Base-by-base conservation (phyloP, 345 rosid species). In the Salix brachista region DNA sequence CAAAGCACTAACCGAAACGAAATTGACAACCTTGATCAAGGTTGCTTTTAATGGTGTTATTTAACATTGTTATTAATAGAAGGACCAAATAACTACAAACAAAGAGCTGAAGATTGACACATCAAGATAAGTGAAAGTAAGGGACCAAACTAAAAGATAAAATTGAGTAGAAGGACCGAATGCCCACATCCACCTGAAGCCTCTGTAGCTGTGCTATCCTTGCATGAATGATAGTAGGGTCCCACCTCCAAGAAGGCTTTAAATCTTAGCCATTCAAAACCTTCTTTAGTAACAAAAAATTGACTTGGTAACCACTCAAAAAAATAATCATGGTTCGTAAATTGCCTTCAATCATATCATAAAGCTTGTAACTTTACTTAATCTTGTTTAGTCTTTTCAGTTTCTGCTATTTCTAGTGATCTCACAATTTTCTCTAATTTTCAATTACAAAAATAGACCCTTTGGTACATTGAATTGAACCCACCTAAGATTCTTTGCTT, bases 201-300 rank as follows among this genome's bases (percentile, higher is more conserved):
- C 7, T 14, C 54, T 11, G 1, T 44, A 13, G 44, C 9, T 39
- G 44, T 8, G 8, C 44, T 12, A 44, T 5, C 13, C 19, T 50
- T 50, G 54, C 19, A 50, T 4, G 21, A 5, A 17, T 14, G 70
- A 46, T 78, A 25, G 82, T 76, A 79, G 84, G 86, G 28, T 12
- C 67, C 82, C 81, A 74, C 82, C 74, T 21, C 9, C 39, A 3
- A 61, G 65, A 71, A 16, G 18, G 75, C 91, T 87, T 88, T 88
- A 88, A 89, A 80, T 87, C 78, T 84, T 71, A 79, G 76, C 94
- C 97, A 90, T 87, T 81, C 81, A 87, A 80, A 14, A 50, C n/a
- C 19, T 50, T 50, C 19, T 50, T 50, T 50, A 17, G 21, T 16
- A 50, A 50, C 54, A 50, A 50, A 17, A 5, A 50, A 50, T 50